Evolutionary conservation across 768 basidiomycete species (phyloP).

Genomic region (Lactarius hengduanensis): DNA sequence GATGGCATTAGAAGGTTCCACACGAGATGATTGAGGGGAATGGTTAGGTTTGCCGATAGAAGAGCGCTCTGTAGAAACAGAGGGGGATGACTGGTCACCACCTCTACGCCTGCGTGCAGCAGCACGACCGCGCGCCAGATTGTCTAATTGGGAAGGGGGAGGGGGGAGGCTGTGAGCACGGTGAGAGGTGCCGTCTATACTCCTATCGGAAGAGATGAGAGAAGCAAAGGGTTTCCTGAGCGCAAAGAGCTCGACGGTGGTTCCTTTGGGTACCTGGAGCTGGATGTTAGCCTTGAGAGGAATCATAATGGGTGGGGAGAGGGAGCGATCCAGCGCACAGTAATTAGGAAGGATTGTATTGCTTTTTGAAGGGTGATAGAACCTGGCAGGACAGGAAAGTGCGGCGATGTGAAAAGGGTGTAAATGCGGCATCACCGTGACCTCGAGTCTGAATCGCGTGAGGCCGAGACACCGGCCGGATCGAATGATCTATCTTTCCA

Average conservation of each 20-base stretch:
- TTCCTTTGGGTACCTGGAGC: constrained; percentile 28
- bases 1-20: constrained; percentile 22
- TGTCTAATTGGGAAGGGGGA: constrained; percentile 25
- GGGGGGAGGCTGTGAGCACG: constrained; percentile 23
- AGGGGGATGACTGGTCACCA: constrained; percentile 29
- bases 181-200: constrained; percentile 14
- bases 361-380: constrained; percentile 19
- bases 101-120: constrained; percentile 29
- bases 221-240: constrained; percentile 27
- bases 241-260: constrained; percentile 29
- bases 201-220: constrained; percentile 22
- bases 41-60: constrained; percentile 16
- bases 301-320: constrained; percentile 10
- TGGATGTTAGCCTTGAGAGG: constrained; percentile 30
- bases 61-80: constrained; percentile 27
- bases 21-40: constrained; percentile 22
- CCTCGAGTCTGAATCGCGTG: neutral
- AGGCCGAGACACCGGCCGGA: constrained; percentile 3
- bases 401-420: constrained; percentile 19
- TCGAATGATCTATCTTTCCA: neutral
- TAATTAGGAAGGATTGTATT: constrained; percentile 9
- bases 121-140: constrained; percentile 29
- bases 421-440: constrained; percentile 3
- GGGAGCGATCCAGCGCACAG: constrained; percentile 18
- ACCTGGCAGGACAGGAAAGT: neutral